Conservation (phyloP, 2,329 filamentous ascomycete species). For the Sordariomycetes sp. region DNA sequence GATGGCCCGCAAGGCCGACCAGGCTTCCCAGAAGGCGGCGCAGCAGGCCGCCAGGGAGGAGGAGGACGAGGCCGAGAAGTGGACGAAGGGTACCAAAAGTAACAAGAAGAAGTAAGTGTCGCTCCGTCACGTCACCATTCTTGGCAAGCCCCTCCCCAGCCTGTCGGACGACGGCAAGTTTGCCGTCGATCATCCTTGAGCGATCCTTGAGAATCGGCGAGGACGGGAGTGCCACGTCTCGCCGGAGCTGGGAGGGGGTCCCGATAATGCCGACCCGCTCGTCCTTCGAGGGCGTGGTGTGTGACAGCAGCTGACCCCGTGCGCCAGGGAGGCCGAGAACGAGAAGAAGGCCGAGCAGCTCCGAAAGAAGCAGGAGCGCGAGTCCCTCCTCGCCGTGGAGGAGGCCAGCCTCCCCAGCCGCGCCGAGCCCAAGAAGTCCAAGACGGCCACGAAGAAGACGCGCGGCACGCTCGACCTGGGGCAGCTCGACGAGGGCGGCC, state of each 20-base stretch:
- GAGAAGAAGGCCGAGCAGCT: conserved; percentile 74
- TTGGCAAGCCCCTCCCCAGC: neutral
- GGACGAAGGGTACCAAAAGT: conserved; percentile 78
- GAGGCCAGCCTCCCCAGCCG: conserved; percentile 54
- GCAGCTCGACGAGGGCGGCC: conserved; percentile 54
- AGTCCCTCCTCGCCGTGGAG: conserved; percentile 73
- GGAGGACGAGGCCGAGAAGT: conserved; percentile 62
- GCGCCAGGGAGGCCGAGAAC: conserved; percentile 65
- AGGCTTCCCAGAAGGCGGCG: conserved; percentile 69
- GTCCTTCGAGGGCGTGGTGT: neutral
- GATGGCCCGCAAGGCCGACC: conserved; percentile 86
- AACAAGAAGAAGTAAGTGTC: conserved; percentile 71
- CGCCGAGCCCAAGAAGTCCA: conserved; percentile 54
- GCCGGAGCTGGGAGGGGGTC: neutral
- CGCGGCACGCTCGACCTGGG: conserved; percentile 59
- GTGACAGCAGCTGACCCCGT: neutral
- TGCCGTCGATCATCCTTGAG: neutral
- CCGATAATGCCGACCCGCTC: neutral
- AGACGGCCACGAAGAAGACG: conserved; percentile 58
- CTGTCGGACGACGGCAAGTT: neutral
- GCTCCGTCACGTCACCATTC: neutral
- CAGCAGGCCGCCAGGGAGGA: conserved; percentile 56
- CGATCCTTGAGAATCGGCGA: too few species aligned
- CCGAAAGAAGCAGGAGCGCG: conserved; percentile 85
- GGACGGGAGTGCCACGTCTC: too few species aligned